phyloP scores from a whole-genome alignment of 305 asterid species.

The Fraxinus greggii region DNA sequence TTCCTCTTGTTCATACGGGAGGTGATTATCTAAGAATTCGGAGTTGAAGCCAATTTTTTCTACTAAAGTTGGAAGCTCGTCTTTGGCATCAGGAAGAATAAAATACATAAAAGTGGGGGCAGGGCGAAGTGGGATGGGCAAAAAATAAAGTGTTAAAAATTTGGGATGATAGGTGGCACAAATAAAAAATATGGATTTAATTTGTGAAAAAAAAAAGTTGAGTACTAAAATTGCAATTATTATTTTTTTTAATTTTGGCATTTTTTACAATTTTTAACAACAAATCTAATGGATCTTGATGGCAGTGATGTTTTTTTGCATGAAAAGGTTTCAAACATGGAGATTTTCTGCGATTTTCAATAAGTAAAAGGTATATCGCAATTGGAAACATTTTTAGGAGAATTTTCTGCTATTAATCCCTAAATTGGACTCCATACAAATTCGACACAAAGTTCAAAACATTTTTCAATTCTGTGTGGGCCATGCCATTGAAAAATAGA shows the following conservation, averaged over 20 bases:
- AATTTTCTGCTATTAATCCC: background rate
- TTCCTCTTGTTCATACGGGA: background rate
- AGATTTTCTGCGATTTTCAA: background rate
- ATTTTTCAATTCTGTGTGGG: background rate
- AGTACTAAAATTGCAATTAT: no score
- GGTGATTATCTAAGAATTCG: background rate
- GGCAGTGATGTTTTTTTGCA: no score
- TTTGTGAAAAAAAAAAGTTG: no score
- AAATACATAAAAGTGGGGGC: background rate
- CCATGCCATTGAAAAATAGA: background rate
- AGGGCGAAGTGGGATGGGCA: no score
- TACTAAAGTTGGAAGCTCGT: background rate
- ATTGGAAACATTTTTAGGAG: background rate
- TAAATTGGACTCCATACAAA: background rate
- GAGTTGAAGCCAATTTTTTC: background rate
- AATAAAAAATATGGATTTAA: background rate
- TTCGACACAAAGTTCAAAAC: background rate
- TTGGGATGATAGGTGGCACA: background rate
- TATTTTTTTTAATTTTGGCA: background rate
- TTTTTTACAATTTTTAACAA: background rate
- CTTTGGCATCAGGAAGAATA: background rate
- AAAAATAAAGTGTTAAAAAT: background rate
- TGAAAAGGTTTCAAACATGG: background rate
- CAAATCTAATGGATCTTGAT: background rate
- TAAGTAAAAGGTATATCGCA: no score